Base-by-base conservation (phyloP, 2,329 filamentous ascomycete species). In the Epichloe scottii region DNA sequence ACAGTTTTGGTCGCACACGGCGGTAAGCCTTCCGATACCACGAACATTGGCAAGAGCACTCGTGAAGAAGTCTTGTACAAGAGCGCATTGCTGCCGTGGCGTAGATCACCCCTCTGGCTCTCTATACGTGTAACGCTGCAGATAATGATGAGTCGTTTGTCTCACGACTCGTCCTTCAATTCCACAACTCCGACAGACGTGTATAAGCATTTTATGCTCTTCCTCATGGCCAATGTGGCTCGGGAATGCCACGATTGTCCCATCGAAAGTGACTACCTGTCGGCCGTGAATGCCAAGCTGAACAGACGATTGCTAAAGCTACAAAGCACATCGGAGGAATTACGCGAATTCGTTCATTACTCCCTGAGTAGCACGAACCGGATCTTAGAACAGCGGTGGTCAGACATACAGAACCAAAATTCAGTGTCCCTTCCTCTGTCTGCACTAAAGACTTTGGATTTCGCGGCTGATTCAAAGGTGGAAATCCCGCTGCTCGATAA, bases 21-120 rank as follows among this genome's bases (percentile, higher is more conserved):
- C 3, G 74, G 74, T 0, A 48, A 52, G 2, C 49, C 58, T 0
- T 51, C 56, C 6, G n/a, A 61, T 1, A 56, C 56, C 0, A 6
- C 46, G 0, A 60, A 63, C 2, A 66, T 81, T n/a, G 63, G 55
- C 42, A 82, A 82, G 52, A 65, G 73, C 33, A 76, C 73, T 0
- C 71, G 75, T 2, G 77, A 82, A 39, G 77, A 82, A 14, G 69
- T 79, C 1, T 51, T 76, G 10, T 79, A 68, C 65, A 53, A 56
- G 2, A 45, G 52, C 1, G 46, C 48, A 11, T 40, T 49, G 5
- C 46, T 57, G 1, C 59, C 60, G 0, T 81, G 77, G 78, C 64
- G 71, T 11, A 62, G 73, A 43, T 80, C 77, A 12, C 65, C 77
- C 0, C 52, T 75, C 0, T 83, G 77, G 77, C 63, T 82, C 0